phyloP scores from a whole-genome alignment of 2,329 filamentous ascomycete species.

The Neocucurbitaria cava region DNA sequence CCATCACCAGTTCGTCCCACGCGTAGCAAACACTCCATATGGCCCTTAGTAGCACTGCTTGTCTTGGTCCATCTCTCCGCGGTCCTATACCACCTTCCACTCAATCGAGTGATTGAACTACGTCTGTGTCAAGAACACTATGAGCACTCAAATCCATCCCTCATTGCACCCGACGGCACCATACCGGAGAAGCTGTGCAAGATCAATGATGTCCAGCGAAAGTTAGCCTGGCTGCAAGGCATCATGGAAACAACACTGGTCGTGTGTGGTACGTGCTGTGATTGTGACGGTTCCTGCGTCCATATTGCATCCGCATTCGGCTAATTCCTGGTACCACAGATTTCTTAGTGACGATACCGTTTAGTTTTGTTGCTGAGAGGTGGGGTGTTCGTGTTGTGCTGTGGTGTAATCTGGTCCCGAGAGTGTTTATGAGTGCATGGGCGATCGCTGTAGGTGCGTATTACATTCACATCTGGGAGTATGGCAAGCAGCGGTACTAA shows the following conservation, averaged over 20 bases:
- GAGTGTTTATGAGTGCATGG: slow-evolving; percentile 39
- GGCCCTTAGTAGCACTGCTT: slow-evolving; percentile 40
- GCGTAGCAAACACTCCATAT: slow-evolving; percentile 22
- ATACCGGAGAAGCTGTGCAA: slow-evolving; percentile 64
- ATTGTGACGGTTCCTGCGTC: slow-evolving; percentile 1
- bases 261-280: slow-evolving; percentile 39
- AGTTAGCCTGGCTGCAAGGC: slow-evolving; percentile 62
- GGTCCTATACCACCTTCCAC: slow-evolving; percentile 45
- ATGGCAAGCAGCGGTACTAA: slow-evolving; percentile 4
- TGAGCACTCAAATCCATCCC: slow-evolving; percentile 47
- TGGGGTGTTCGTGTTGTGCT: slow-evolving; percentile 38
- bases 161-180: slow-evolving; percentile 45
- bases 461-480: slow-evolving; percentile 2
- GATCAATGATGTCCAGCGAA: slow-evolving; percentile 58
- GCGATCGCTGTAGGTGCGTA: slow-evolving; percentile 39
- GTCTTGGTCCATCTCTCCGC: slow-evolving; percentile 42
- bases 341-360: slow-evolving; percentile 45
- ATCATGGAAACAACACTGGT: slow-evolving; percentile 48
- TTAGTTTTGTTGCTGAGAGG: slow-evolving; percentile 43
- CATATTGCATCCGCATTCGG: slow-evolving; percentile 2
- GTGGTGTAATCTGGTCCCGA: slow-evolving; percentile 42
- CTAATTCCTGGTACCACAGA: slow-evolving; percentile 28
- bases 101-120: slow-evolving; percentile 47
- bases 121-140: slow-evolving; percentile 60
- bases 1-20: slow-evolving; percentile 6